Conservation (phyloP, 495 filamentous ascomycete genomes). For the Aspergillus carlsbadensis region DNA sequence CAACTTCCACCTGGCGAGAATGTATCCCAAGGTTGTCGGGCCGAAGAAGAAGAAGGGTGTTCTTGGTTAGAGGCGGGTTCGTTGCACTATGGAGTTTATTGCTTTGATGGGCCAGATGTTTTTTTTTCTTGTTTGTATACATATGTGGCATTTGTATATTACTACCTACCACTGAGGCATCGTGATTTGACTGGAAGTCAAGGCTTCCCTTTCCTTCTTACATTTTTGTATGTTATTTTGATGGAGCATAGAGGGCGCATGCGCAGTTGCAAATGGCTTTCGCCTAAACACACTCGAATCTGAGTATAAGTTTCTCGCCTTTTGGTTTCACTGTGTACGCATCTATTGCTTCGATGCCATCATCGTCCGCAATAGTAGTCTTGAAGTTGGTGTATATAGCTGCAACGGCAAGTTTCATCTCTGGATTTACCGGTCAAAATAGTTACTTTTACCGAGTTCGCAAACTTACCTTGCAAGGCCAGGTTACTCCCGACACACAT, state of each 20-base stretch:
- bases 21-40: conserved; percentile 76
- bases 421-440: conserved; percentile 21
- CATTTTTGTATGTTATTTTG: background rate
- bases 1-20: conserved; percentile 89
- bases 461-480: conserved; percentile 65
- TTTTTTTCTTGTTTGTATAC: conserved; percentile 1
- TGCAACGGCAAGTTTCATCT: conserved; percentile 48
- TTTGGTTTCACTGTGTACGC: conserved; percentile 63
- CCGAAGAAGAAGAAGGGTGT: conserved; percentile 66
- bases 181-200: background rate
- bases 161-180: background rate
- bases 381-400: conserved; percentile 69
- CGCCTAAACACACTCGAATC: conserved; percentile 32
- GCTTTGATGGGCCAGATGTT: background rate
- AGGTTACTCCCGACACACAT: conserved; percentile 87
- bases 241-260: background rate
- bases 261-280: background rate
- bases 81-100: conserved; percentile 1
- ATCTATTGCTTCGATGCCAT: conserved; percentile 61
- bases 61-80: conserved; percentile 13
- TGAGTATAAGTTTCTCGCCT: conserved; percentile 44
- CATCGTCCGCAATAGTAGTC: conserved; percentile 55
- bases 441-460: too few species aligned
- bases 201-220: background rate
- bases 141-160: conserved; percentile 8